A percentile compares a stretch with the other conserved stretches of the same genome.
Conservation (phyloP, 2,329 filamentous ascomycete species). For the Tolypocladium tropicale region DNA sequence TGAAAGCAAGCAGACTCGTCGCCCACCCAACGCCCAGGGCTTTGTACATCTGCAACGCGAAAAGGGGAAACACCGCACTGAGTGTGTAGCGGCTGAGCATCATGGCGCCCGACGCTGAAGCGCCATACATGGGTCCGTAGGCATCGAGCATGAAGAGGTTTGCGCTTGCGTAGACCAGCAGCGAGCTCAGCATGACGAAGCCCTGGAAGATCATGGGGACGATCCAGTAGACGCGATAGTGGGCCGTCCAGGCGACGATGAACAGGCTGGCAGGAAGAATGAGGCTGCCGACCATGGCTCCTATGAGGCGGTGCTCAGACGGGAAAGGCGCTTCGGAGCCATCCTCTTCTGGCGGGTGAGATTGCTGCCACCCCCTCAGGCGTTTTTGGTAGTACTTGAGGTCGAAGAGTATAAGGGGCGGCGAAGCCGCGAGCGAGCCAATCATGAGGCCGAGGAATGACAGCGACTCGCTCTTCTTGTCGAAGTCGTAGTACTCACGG, state of each 20-base stretch:
- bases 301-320: conserved; percentile 55
- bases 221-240: conserved; percentile 12
- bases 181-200: conserved; percentile 14
- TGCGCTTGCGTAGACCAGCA: conserved; percentile 16
- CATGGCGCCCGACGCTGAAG: conserved; percentile 14
- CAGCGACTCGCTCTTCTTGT: conserved; percentile 47
- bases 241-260: conserved; percentile 56
- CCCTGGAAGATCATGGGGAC: conserved; percentile 15
- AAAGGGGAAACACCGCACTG: conserved; percentile 45
- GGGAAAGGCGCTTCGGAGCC: conserved; percentile 35
- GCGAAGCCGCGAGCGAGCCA: conserved; percentile 47
- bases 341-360: conserved; percentile 27
- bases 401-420: conserved; percentile 33
- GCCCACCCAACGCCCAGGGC: conserved; percentile 31
- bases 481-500: conserved; percentile 48
- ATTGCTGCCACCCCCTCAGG: conserved; percentile 34
- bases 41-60: conserved; percentile 26
- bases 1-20: conserved; percentile 29
- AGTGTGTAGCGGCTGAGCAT: conserved; percentile 36
- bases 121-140: conserved; percentile 16
- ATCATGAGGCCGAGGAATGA: conserved; percentile 60
- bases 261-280: conserved; percentile 55
- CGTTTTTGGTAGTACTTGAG: conserved; percentile 44
- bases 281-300: conserved; percentile 51
- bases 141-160: conserved; percentile 18